Evolutionary conservation across 139 green algal species (phyloP).

Genomic region (Diplosphaera chodatii): DNA sequence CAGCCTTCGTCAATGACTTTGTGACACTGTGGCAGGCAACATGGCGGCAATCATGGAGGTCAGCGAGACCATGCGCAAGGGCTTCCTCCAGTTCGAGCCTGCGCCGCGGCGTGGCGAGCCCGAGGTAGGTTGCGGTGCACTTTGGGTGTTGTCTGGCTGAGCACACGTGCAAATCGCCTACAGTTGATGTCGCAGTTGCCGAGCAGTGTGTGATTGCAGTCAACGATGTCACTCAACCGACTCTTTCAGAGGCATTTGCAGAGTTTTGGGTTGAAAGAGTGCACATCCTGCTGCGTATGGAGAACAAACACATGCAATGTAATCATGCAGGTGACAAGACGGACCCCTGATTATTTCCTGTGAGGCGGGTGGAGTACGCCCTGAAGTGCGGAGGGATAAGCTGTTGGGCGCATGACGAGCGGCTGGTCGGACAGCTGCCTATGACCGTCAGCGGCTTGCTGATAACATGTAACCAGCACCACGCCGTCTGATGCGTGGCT

Average conservation of each 20-base stretch:
- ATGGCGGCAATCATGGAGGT: conserved; percentile 98
- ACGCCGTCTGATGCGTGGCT: no score
- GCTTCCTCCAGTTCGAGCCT: conserved; percentile 94
- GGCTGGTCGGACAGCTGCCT: no score
- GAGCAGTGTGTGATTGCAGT: neutral
- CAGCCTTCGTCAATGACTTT: neutral
- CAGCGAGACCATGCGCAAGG: conserved; percentile 80
- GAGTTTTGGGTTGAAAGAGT: neutral
- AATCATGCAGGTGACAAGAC: conserved; percentile 53
- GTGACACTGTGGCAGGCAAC: conserved; percentile 56
- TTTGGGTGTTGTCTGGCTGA: neutral
- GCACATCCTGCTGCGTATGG: no score
- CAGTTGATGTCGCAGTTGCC: neutral
- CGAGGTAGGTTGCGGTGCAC: conserved; percentile 43
- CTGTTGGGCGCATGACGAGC: no score
- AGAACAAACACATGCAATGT: neutral
- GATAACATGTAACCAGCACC: no score
- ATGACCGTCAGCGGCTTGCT: no score
- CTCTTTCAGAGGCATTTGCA: neutral
- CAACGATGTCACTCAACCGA: neutral
- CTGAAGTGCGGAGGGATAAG: no score
- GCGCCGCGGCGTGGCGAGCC: conserved; percentile 86
- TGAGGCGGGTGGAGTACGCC: no score
- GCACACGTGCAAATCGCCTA: neutral
- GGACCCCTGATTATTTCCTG: conserved; percentile 91